Base-by-base conservation (phyloP, 495 filamentous ascomycete species). In the Darksidea phi region DNA sequence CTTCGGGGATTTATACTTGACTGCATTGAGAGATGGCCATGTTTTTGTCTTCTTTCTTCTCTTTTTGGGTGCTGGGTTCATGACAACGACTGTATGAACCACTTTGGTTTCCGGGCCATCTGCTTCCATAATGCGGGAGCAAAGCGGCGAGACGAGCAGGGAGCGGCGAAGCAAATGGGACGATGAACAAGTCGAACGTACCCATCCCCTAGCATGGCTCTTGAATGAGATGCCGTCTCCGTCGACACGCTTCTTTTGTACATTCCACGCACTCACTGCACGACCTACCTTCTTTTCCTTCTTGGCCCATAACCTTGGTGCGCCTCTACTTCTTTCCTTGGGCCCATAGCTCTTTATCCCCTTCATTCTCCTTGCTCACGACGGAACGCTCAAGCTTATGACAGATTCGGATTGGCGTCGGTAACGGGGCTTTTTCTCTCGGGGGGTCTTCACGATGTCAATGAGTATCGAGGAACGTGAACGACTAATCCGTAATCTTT, bases 361-460 rank as follows among this genome's bases (percentile, higher is more conserved):
- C 21, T 11, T 51, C 49, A 12, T 36, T 49, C 47, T 32, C 47
- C 47, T 49, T 49, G 47, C 47, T 49, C 47, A 53, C 26, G 52
- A 54, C 52, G 52, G 52, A 20, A 42, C 36, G 38, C 38, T 21
- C 21, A 37, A 42, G 20, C 52, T 54, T 38, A 54, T 45, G 52
- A 54, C 52, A 36, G 52, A 18, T 25, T 45, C 38, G 18, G 36
- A 25, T 34, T n/a, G 52, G 36, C 4, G 46, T 4, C 12, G 17
- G 23, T 24, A 4, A 37, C 49, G 49, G 32, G 21, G 8, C 36
- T 54, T 43, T 42, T 43, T 45, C 36, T 54, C 21, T n/a, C 18
- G 17, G 52, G 18, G 36, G 36, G 23, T 34, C 38, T 54, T 54
- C 36, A 20, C 52, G 41, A 43, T 43, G 41, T 4, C 41, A 43